Evolutionary conservation across 2,329 filamentous ascomycete species (phyloP), one percentile per base, ranked within the genome.

Genomic region (Fusarium burgessii): DNA sequence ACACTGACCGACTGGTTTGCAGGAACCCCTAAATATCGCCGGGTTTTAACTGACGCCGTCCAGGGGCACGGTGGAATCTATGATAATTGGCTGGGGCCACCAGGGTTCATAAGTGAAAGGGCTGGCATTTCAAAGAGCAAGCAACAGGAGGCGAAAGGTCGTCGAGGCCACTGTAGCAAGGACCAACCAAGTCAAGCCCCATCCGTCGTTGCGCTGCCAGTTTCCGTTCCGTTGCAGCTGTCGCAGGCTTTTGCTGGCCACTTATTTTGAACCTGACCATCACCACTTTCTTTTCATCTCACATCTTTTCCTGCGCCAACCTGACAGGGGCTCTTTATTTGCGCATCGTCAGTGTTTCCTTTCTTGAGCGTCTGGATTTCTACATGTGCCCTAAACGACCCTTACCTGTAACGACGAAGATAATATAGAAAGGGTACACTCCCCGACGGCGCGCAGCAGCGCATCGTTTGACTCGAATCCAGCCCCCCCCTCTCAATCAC

Each of bases 11-110:
- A 51, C 47, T 54, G 55, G 49, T 40, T 43, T 59, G 45, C 35
- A 27, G 70, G 62, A 74, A 74, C 73, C 74, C 74, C 74, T 76
- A 76, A 77, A 70, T 64, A 51, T 65, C 51, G 52, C 68, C 62
- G 63, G 65, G 42, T 58, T 27, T 35, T 58, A 54, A 57, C 32
- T 66, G 59, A 64, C 55, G 58, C 35, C 35, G 27, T 47, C 41
- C 52, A 61, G 58, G 52, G 58, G 57, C 49, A 23, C 20, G 13
- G 40, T 29, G 32, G 41, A 38, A 40, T 43, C 41, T 42, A 55
- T 55, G 33, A 45, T 38, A 58, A 76, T 76, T 76, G 74, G 74
- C 45, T 58, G 57, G 29, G 40, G 40, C 35, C 50, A 63, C 18
- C 68, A 71, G 55, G 59, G 60, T 65, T 58, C 35, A 52, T 42